Conservation (phyloP, 2,329 filamentous ascomycete genomes). For the Phialemoniopsis sp. region DNA sequence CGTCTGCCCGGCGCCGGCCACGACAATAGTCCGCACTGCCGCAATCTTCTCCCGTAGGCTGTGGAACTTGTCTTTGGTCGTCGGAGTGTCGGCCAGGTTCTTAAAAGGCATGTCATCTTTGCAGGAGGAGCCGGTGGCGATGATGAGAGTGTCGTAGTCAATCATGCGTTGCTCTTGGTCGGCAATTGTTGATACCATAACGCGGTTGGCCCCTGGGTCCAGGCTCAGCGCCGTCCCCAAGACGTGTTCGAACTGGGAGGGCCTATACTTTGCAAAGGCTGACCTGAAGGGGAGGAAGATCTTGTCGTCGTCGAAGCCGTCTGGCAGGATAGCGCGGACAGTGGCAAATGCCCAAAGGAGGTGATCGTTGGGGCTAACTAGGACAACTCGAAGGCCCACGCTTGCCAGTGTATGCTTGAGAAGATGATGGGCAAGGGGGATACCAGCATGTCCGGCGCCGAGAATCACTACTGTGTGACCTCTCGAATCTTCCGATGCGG, state of each 20-base stretch:
- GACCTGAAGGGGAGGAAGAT: constrained; percentile 42
- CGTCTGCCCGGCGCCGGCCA: constrained; percentile 47
- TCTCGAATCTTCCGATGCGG: no score
- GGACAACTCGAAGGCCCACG: constrained; percentile 23
- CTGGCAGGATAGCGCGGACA: constrained; percentile 17
- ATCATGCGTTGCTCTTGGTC: constrained; percentile 27
- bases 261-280: constrained; percentile 40
- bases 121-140: constrained; percentile 48
- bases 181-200: constrained; percentile 33
- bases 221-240: constrained; percentile 40
- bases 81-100: constrained; percentile 33
- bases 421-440: constrained; percentile 45
- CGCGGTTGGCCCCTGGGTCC: constrained; percentile 33
- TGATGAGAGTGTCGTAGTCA: constrained; percentile 46
- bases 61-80: constrained; percentile 33
- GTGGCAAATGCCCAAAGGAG: constrained; percentile 16
- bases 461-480: constrained; percentile 42
- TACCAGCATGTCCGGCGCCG: constrained; percentile 41
- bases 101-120: constrained; percentile 46
- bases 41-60: constrained; percentile 30
- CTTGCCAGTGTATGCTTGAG: constrained; percentile 37
- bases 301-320: constrained; percentile 15
- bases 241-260: constrained; percentile 44
- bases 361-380: constrained; percentile 18
- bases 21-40: constrained; percentile 40